These are phyloP conservation scores for Lagerstroemia speciosa DNA, from an alignment of 345 rosid genomes.

Conservation along the genomic window DNA sequence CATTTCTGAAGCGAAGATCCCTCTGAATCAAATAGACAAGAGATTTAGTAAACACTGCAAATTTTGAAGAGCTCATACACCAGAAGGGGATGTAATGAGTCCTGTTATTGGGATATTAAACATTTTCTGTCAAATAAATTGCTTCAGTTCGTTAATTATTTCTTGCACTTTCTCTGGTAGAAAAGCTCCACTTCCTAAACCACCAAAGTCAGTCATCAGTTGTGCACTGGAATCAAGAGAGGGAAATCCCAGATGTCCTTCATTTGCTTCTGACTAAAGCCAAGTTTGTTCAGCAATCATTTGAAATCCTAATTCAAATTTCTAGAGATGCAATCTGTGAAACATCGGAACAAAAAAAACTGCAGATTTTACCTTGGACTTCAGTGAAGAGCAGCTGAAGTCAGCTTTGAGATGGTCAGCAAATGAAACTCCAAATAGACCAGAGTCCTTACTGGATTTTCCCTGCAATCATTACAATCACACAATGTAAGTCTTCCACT, in stretches of 20 bases:
- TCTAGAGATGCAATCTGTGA: neutral
- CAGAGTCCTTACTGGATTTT: constrained; percentile 51
- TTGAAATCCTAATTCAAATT: neutral
- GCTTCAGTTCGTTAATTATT: too few relatives aligned
- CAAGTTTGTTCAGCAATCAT: neutral
- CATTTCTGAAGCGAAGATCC: constrained; percentile 33
- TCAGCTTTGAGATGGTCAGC: constrained; percentile 50
- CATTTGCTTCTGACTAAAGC: neutral
- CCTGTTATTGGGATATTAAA: too few relatives aligned
- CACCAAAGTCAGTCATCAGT: too few relatives aligned
- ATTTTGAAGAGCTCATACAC: neutral
- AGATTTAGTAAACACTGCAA: neutral
- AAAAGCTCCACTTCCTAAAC: too few relatives aligned
- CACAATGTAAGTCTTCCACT: neutral
- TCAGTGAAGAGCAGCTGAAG: constrained; percentile 39
- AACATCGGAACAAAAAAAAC: neutral
- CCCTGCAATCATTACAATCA: constrained; percentile 30
- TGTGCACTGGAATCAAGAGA: neutral
- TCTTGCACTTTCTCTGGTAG: neutral
- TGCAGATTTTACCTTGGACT: constrained; percentile 46
- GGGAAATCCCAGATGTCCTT: neutral
- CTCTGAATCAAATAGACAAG: constrained; percentile 24
- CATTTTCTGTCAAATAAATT: too few relatives aligned
- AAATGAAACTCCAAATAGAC: constrained; percentile 65
- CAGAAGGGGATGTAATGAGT: neutral